These are phyloP conservation scores for Acanthamoeba lenticulata DNA, from an alignment of 208 protist species.

Conservation along the genomic window DNA sequence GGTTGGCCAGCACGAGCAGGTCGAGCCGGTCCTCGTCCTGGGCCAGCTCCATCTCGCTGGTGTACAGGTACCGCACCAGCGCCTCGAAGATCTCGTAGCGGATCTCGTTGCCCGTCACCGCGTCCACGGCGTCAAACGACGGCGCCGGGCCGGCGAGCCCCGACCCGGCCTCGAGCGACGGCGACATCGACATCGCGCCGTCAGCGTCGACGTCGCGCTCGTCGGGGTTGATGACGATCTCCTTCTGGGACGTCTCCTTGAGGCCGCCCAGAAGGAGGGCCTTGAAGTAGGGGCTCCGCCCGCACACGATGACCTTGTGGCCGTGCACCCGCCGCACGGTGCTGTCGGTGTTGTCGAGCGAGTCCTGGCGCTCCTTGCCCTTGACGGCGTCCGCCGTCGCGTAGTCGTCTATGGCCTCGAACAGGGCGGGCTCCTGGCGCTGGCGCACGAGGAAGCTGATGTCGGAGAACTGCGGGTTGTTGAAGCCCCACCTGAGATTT, in stretches of 20 bases:
- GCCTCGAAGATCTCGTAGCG: constrained; percentile 5
- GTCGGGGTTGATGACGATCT: constrained; percentile 32
- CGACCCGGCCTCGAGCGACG: background rate
- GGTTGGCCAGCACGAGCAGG: constrained; percentile 65
- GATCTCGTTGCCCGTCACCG: constrained; percentile 29
- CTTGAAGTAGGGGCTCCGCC: constrained; percentile 58
- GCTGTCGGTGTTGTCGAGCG: background rate
- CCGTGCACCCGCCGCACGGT: background rate
- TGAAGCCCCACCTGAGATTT: constrained; percentile 61
- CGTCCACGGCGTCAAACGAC: background rate
- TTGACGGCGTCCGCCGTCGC: background rate
- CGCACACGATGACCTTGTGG: constrained; percentile 64
- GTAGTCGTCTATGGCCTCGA: background rate
- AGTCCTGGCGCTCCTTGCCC: background rate
- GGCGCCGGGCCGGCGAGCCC: background rate
- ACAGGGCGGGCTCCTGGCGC: background rate
- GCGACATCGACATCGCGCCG: background rate
- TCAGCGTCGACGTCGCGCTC: background rate
- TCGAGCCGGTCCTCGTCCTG: constrained; percentile 55
- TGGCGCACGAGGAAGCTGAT: constrained; percentile 32
- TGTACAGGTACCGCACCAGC: constrained; percentile 61
- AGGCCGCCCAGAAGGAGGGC: constrained; percentile 59
- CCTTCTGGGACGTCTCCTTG: constrained; percentile 57
- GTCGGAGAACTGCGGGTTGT: constrained; percentile 52
- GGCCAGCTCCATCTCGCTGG: constrained; percentile 56